Evolutionary conservation across 768 basidiomycete species (phyloP), one percentile per base, ranked within the genome.

Genomic region (Xerocomellus amylosporus): DNA sequence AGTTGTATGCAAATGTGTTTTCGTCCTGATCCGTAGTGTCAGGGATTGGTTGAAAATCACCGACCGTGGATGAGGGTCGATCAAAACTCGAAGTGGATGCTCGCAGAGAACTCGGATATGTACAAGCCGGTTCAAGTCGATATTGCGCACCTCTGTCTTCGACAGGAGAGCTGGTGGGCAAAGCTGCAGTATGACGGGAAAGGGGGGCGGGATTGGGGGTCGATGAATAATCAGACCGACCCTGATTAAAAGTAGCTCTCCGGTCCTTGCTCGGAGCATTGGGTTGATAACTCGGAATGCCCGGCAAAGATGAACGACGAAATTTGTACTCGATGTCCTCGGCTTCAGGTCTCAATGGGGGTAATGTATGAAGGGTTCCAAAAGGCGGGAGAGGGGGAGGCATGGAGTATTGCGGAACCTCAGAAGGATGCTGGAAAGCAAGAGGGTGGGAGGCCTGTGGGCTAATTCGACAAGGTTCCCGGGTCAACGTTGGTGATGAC

Each of bases 281-380:
- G 22, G 47, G 40, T n/a, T 57, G 58, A 46, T 51, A 44, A 34
- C 59, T 58, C 8, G 56, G 39, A 24, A 58, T 40, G 8, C 42
- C 51, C 3, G 71, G 58, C 4, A 72, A 50, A 26, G 71, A 71
- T n/a, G 69, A 55, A 34, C 69, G 71, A 51, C 71, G 69, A 48
- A 55, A 65, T 53, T 71, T 71, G 51, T 67, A 64, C 20, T 71
- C 71, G n/a, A 53, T 17, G 13, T 71, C 69, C 24, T 70, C 65
- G 9, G 34, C 44, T 5, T 59, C 62, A 5, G 63, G 30, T 41
- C 66, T 63, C 54, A 71, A 51, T 20, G 69, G 71, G 17, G 70
- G 66, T 17, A 73, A 48, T 1, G 66, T 58, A 34, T 64, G 64
- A 20, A 59, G 56, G 8, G 51, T 13, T 14, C 63, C 65, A 15